These are phyloP conservation scores for Boletus subparvulus DNA, from an alignment of 768 basidiomycete genomes.

Conservation along the genomic window DNA sequence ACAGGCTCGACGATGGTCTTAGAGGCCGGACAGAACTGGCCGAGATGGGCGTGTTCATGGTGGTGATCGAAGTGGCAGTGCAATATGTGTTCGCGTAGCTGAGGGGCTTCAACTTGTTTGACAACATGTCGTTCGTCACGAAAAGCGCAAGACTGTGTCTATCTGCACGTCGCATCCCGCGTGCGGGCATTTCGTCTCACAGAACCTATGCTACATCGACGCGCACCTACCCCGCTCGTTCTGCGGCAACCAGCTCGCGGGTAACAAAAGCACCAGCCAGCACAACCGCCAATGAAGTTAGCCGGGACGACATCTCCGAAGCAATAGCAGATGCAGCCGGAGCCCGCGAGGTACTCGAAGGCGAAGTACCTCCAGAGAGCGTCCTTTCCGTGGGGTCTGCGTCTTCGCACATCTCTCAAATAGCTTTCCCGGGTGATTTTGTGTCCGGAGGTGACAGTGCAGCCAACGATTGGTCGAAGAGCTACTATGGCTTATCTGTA, in stretches of 20 bases:
- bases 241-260: slow-evolving; percentile 20
- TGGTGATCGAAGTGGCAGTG: slow-evolving; percentile 10
- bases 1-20: slow-evolving; percentile 38
- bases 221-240: slow-evolving; percentile 26
- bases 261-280: slow-evolving; percentile 33
- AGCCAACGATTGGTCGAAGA: slow-evolving; percentile 81
- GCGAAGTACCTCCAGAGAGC: slow-evolving; percentile 17
- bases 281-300: slow-evolving; percentile 27
- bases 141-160: slow-evolving; percentile 9
- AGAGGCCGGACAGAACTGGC: slow-evolving; percentile 17
- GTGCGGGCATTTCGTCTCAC: not conserved
- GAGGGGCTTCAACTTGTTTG: not conserved
- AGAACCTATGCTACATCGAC: slow-evolving; percentile 24
- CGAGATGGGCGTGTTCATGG: slow-evolving; percentile 26
- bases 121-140: slow-evolving; percentile 20
- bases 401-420: slow-evolving; percentile 14
- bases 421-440: slow-evolving; percentile 31
- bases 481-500: slow-evolving; percentile 77
- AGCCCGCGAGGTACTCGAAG: slow-evolving; percentile 10
- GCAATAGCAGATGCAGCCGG: slow-evolving; percentile 21
- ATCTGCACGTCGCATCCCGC: slow-evolving; percentile 7
- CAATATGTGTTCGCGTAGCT: not conserved
- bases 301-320: slow-evolving; percentile 19
- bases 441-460: slow-evolving; percentile 17
- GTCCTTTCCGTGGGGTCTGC: slow-evolving; percentile 10